These are phyloP conservation scores for Iris pallida DNA, from an alignment of 116 monocot species.

Conservation along the genomic window DNA sequence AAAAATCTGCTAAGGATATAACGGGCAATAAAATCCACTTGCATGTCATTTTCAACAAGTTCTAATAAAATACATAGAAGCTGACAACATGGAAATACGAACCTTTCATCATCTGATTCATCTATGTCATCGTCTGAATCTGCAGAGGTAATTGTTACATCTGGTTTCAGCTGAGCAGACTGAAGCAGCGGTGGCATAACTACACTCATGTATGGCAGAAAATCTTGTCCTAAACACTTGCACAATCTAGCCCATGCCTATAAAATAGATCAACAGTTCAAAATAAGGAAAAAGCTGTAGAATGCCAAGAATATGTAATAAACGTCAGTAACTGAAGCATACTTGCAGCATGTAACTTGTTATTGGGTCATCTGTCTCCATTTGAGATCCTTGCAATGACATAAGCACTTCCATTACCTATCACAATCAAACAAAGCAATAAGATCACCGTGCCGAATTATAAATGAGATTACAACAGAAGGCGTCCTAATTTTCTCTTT, in stretches of 20 bases:
- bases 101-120: slow-evolving; percentile 57
- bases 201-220: slow-evolving; percentile 98
- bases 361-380: slow-evolving; percentile 58
- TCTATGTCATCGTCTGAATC: slow-evolving; percentile 53
- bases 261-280: neutral
- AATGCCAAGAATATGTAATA: neutral
- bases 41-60: neutral
- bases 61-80: neutral
- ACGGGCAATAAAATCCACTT: too few relatives aligned
- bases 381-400: slow-evolving; percentile 56
- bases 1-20: too few relatives aligned
- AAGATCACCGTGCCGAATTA: neutral
- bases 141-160: slow-evolving; percentile 75
- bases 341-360: slow-evolving; percentile 96
- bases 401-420: slow-evolving; percentile 64
- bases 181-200: slow-evolving; percentile 90
- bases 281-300: neutral
- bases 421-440: neutral
- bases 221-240: slow-evolving; percentile 97
- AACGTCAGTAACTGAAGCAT: slow-evolving; percentile 9
- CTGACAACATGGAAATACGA: neutral
- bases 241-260: slow-evolving; percentile 99
- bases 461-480: neutral
- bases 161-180: slow-evolving; percentile 63
- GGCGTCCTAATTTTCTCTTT: neutral